A percentile compares a stretch with the other conserved stretches of the same genome.
Conservation (phyloP, 129 eudicot genomes). For the Sambucus nigra region DNA sequence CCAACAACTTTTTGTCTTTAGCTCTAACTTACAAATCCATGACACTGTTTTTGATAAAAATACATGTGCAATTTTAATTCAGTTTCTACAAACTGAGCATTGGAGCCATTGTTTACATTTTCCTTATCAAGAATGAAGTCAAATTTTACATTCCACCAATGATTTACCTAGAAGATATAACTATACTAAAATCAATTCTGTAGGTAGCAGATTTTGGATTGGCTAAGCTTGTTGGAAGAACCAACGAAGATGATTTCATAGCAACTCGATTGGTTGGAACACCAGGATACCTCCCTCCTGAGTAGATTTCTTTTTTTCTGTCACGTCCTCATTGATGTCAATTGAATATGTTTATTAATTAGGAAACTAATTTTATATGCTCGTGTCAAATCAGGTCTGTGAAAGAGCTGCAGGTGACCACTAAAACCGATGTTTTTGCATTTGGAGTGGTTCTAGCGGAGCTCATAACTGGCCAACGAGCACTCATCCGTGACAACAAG, state of each 20-base stretch:
- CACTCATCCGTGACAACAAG: constrained; percentile 56
- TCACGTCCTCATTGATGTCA: neutral
- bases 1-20: too few species aligned
- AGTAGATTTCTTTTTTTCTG: constrained; percentile 32
- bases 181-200: constrained; percentile 6
- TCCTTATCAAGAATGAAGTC: constrained; percentile 5
- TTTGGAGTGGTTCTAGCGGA: constrained; percentile 88
- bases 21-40: too few species aligned
- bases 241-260: constrained; percentile 59
- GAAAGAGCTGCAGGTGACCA: constrained; percentile 77
- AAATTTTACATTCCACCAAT: neutral
- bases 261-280: constrained; percentile 88
- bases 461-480: constrained; percentile 84
- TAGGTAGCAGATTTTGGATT: constrained; percentile 91
- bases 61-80: neutral
- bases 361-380: neutral
- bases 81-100: too few species aligned
- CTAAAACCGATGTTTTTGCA: constrained; percentile 82
- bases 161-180: neutral
- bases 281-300: constrained; percentile 92
- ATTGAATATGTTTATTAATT: neutral
- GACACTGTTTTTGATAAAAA: too few species aligned
- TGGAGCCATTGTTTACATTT: too few species aligned
- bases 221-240: constrained; percentile 71
- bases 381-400: constrained; percentile 42